These are phyloP conservation scores for Cutaneotrichosporon sp. DNA, from an alignment of 1,284 basidiomycete genomes.

Conservation along the genomic window DNA sequence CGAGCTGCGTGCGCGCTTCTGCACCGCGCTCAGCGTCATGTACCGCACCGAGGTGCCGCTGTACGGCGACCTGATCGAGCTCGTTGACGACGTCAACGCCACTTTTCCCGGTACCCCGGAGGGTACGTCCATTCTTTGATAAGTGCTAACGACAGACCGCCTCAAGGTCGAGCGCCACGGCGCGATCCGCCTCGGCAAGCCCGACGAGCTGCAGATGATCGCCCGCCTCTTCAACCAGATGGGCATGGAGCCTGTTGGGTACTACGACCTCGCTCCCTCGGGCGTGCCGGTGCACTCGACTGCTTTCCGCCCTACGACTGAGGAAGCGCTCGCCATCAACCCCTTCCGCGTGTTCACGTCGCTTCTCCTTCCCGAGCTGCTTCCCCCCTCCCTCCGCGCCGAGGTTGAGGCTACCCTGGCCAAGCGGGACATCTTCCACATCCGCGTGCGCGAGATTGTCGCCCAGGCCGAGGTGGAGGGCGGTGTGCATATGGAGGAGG, in stretches of 20 bases:
- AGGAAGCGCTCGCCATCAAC: slow-evolving; percentile 44
- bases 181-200: slow-evolving; percentile 54
- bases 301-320: slow-evolving; percentile 50
- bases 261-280: slow-evolving; percentile 53
- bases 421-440: slow-evolving; percentile 50
- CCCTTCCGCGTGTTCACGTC: slow-evolving; percentile 55
- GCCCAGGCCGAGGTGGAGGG: slow-evolving; percentile 42
- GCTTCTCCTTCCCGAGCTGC: slow-evolving; percentile 50
- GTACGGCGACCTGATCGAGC: slow-evolving; percentile 52
- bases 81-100: slow-evolving; percentile 52
- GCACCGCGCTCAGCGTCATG: slow-evolving; percentile 49
- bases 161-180: slow-evolving; percentile 54
- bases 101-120: slow-evolving; percentile 12
- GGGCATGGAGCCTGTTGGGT: slow-evolving; percentile 54
- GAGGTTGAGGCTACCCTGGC: slow-evolving; percentile 40
- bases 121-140: slow-evolving; percentile 9
- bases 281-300: slow-evolving; percentile 55
- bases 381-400: slow-evolving; percentile 38
- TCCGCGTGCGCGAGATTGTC: slow-evolving; percentile 40
- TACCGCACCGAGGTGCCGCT: slow-evolving; percentile 54
- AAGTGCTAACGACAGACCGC: slow-evolving; percentile 35
- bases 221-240: slow-evolving; percentile 49
- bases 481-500: slow-evolving; percentile 33
- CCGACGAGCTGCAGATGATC: slow-evolving; percentile 49
- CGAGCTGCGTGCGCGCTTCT: slow-evolving; percentile 49